Base-by-base conservation (phyloP, 176 grass and related monocot genomes). In the Juncus inflexus region DNA sequence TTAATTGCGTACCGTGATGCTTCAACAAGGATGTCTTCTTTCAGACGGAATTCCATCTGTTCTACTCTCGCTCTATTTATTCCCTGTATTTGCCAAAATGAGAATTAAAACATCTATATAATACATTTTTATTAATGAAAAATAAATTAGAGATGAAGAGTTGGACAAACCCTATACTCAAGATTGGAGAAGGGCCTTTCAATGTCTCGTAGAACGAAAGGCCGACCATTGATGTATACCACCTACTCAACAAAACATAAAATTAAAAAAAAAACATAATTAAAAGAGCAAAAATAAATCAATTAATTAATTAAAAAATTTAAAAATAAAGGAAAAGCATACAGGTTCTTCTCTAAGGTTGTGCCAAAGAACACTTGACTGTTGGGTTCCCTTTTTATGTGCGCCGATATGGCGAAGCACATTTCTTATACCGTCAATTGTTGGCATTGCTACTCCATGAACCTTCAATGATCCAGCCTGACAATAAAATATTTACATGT, bases 401-500 rank as follows among this genome's bases (percentile, higher is more conserved):
- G 85, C 83, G 65, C 94, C 94, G 58, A 99, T 90, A 73, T 99
- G 88, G 78, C 89, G 81, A 40, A 99, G 75, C 45, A 99, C 94
- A 78, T 99, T 99, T 70, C 70, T 81, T 55, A 99, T 99, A 61
- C 94, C 94, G 82, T 86, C 70, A 67, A 86, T 82, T 4, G 88
- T 99, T 5, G 94, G 94, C 83, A 99, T 99, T 57, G 94, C 94
- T 71, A 99, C 94, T 69, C 94, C 94, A 86, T 99, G 94, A 74
- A 99, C 94, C 65, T 72, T 77, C 62, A 92, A 61, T 2, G 85
- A 99, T 51, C 94, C 88, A 54, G 88, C 94, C 94, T 99, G 69
- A 55, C 65, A 42, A 84, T 19, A 12, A 61, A 41, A 73, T 59
- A 47, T 28, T 28, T 28, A 28, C 43, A 6, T 9, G 43, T 47